Evolutionary conservation across 75 land plant species (phyloP).

Genomic region (Adiantum capillusveneris): DNA sequence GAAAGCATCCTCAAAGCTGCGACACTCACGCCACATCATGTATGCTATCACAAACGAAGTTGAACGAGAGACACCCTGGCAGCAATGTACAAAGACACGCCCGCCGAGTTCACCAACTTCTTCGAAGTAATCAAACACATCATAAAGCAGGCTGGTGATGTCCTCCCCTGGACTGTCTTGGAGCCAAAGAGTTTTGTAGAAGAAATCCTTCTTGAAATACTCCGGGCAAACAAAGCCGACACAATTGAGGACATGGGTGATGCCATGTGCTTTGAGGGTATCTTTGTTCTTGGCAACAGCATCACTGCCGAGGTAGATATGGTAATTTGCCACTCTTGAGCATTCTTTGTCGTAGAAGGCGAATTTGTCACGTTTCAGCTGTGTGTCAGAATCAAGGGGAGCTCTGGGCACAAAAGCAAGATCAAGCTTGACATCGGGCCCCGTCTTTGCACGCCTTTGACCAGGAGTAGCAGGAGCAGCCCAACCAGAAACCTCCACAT

Average conservation of each 20-base stretch:
- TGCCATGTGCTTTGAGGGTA: slow-evolving; percentile 27
- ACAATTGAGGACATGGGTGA: slow-evolving; percentile 53
- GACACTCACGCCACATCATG: slow-evolving; percentile 42
- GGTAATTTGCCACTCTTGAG: slow-evolving; percentile 33
- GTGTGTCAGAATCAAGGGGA: slow-evolving; percentile 18
- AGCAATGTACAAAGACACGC: slow-evolving; percentile 49
- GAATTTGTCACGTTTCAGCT: slow-evolving; percentile 20
- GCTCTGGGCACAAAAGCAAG: slow-evolving; percentile 23
- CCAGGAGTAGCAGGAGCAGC: slow-evolving; percentile 18
- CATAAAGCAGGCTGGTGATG: slow-evolving; percentile 39
- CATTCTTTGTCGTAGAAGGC: slow-evolving; percentile 34
- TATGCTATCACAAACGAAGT: slow-evolving; percentile 50
- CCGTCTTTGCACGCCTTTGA: slow-evolving; percentile 13
- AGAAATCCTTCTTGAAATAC: slow-evolving; percentile 30
- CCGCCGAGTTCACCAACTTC: slow-evolving; percentile 29
- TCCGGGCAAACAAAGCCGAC: slow-evolving; percentile 52
- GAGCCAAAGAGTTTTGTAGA: slow-evolving; percentile 53
- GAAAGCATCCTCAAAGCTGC: slow-evolving; percentile 46
- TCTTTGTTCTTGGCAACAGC: slow-evolving; percentile 40
- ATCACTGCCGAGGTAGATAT: slow-evolving; percentile 44
- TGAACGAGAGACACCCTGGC: slow-evolving; percentile 43
- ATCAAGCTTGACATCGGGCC: slow-evolving; percentile 32
- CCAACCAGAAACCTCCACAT: slow-evolving; percentile 5
- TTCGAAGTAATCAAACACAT: slow-evolving; percentile 53
- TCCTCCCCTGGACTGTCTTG: slow-evolving; percentile 50